Percentiles rank a stretch among this genome's conserved stretches.
Evolutionary conservation across 345 rosid species (phyloP).

Genomic region (Toxicodendron radicans): DNA sequence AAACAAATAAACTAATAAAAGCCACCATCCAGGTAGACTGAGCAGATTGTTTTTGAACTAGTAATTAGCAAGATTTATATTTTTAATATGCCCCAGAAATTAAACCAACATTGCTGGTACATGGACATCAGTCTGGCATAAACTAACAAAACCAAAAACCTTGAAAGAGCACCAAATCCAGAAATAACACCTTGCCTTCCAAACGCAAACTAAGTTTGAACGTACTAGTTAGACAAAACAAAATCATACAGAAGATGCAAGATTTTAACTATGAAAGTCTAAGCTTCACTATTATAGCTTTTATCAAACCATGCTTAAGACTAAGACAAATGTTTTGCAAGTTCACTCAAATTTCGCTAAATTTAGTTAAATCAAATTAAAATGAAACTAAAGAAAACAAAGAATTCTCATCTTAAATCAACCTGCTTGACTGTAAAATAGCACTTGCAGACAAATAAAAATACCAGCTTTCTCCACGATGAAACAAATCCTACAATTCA

Average conservation of each 20-base stretch:
- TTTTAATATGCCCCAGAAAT: background rate
- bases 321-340: background rate
- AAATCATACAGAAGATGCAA: background rate
- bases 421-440: background rate
- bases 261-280: background rate
- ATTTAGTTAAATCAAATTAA: background rate
- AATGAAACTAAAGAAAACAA: background rate
- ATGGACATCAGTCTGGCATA: background rate
- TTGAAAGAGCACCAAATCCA: background rate
- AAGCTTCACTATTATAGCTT: background rate
- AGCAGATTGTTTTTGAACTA: background rate
- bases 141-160: background rate
- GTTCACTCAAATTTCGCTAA: background rate
- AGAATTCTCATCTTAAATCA: background rate
- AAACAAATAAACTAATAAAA: background rate
- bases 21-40: background rate
- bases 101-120: background rate
- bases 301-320: background rate
- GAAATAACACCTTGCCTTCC: background rate
- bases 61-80: background rate
- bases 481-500: too few relatives aligned
- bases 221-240: background rate
- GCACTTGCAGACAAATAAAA: background rate
- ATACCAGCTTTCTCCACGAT: background rate
- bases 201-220: background rate